Evolutionary conservation across 768 basidiomycete species (phyloP).

Genomic region (Lactarius deliciosus): DNA sequence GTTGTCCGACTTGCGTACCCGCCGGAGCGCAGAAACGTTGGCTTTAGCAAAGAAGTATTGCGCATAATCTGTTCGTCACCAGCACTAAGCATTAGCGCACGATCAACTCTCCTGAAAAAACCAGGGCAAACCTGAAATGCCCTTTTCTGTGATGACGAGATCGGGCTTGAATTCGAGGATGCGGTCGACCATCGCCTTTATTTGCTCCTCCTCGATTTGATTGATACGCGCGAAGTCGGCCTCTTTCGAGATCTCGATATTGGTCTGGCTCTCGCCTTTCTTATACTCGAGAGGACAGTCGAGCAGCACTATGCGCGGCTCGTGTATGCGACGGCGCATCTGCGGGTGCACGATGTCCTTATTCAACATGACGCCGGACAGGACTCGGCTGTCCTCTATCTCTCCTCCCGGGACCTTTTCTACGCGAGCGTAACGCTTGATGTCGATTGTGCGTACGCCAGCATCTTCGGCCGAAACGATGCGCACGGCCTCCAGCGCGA

Average conservation of each 20-base stretch:
- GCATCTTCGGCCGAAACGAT: conserved; percentile 79
- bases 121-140: conserved; percentile 75
- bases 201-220: conserved; percentile 96
- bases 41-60: conserved; percentile 47
- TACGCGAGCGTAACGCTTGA: conserved; percentile 96
- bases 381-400: conserved; percentile 87
- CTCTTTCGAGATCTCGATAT: conserved; percentile 96
- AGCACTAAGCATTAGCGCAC: not conserved
- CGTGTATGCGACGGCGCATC: conserved; percentile 88
- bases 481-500: conserved; percentile 90
- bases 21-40: conserved; percentile 89
- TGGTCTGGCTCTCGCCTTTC: conserved; percentile 97
- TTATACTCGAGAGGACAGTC: conserved; percentile 99
- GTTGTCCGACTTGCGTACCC: conserved; percentile 99
- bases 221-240: conserved; percentile 90
- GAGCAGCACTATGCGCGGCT: conserved; percentile 84
- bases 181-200: conserved; percentile 79
- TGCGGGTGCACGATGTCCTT: conserved; percentile 98
- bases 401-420: conserved; percentile 98
- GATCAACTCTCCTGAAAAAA: not conserved
- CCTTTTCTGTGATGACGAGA: conserved; percentile 95
- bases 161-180: conserved; percentile 95
- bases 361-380: conserved; percentile 94
- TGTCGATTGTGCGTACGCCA: conserved; percentile 86
- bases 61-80: conserved; percentile 40